Evolutionary conservation across 140 eudicot genomes (phyloP).

Genomic region (Oenanthe javanica): DNA sequence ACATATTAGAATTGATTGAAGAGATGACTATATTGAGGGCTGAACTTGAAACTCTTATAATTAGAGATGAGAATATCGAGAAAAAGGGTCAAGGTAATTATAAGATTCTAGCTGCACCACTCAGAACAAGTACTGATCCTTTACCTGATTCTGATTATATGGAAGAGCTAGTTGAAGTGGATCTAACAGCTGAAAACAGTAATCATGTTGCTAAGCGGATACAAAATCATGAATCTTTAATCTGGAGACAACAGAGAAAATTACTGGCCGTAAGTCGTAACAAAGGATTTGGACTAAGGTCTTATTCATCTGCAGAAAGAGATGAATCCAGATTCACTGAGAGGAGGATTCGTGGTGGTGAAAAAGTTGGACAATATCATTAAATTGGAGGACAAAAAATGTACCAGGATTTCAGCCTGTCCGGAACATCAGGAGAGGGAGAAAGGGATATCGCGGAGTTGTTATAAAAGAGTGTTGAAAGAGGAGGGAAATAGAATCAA

Average conservation of each 20-base stretch:
- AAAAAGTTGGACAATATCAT: slow-evolving; percentile 23
- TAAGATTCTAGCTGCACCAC: not conserved
- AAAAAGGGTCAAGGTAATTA: slow-evolving; percentile 4
- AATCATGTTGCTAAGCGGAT: slow-evolving; percentile 25
- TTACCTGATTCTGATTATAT: slow-evolving; percentile 3
- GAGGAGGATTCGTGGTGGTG: slow-evolving; percentile 24
- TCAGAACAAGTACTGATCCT: slow-evolving; percentile 19
- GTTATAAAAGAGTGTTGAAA: not conserved
- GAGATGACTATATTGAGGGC: slow-evolving; percentile 22
- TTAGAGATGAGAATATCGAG: slow-evolving; percentile 9
- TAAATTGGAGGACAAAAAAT: slow-evolving; percentile 17
- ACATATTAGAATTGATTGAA: slow-evolving; percentile 19
- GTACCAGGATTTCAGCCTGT: not conserved
- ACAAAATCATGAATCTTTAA: slow-evolving; percentile 32
- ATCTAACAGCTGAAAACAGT: slow-evolving; percentile 7
- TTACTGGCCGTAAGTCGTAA: not conserved
- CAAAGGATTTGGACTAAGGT: slow-evolving; percentile 7
- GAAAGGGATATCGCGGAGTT: not conserved
- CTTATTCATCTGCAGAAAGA: not conserved
- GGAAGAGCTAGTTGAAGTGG: slow-evolving; percentile 5
- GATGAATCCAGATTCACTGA: slow-evolving; percentile 3
- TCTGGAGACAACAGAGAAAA: slow-evolving; percentile 15
- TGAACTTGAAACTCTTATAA: slow-evolving; percentile 21
- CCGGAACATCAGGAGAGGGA: not conserved
- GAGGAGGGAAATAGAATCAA: slow-evolving; percentile 12